Percentiles rank a stretch among this genome's conserved stretches.
Evolutionary conservation across 257 asterid genomes (phyloP).

Genomic region (Ehretia macrophylla): DNA sequence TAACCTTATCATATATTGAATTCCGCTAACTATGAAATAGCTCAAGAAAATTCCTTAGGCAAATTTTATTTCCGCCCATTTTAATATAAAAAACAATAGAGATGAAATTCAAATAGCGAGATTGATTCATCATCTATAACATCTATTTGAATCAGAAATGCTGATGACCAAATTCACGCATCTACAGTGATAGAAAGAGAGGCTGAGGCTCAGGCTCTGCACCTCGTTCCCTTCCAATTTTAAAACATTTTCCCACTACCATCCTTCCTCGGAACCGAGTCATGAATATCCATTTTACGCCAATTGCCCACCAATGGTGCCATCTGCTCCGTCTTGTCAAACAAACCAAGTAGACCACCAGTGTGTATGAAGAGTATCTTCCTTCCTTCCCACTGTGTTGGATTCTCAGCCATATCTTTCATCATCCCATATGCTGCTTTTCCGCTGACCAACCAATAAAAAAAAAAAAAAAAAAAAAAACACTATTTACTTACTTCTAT

Average conservation of each 20-base stretch:
- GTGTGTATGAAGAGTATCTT: constrained; percentile 89
- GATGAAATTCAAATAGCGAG: too few species aligned
- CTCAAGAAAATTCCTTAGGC: too few species aligned
- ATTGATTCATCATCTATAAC: too few species aligned
- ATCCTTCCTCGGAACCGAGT: constrained; percentile 53
- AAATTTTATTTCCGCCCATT: too few species aligned
- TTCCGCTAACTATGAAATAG: too few species aligned
- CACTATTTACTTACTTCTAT: background rate
- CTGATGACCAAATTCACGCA: too few species aligned
- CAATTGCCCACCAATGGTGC: constrained; percentile 57
- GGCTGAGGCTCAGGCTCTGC: too few species aligned
- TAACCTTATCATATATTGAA: too few species aligned
- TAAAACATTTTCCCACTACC: constrained; percentile 91
- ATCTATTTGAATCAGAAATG: too few species aligned
- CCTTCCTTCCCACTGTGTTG: constrained; percentile 83
- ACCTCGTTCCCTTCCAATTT: background rate
- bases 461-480: background rate
- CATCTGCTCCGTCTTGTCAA: constrained; percentile 73
- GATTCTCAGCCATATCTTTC: constrained; percentile 71
- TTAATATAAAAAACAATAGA: too few species aligned
- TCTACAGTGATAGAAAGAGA: too few species aligned
- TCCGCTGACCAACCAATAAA: constrained; percentile 41
- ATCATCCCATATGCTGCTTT: constrained; percentile 81
- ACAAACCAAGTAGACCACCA: constrained; percentile 82
- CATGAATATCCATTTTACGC: constrained; percentile 71